phyloP scores from a whole-genome alignment of 2,329 filamentous ascomycete genomes.

The Malbranchea zuffiana region DNA sequence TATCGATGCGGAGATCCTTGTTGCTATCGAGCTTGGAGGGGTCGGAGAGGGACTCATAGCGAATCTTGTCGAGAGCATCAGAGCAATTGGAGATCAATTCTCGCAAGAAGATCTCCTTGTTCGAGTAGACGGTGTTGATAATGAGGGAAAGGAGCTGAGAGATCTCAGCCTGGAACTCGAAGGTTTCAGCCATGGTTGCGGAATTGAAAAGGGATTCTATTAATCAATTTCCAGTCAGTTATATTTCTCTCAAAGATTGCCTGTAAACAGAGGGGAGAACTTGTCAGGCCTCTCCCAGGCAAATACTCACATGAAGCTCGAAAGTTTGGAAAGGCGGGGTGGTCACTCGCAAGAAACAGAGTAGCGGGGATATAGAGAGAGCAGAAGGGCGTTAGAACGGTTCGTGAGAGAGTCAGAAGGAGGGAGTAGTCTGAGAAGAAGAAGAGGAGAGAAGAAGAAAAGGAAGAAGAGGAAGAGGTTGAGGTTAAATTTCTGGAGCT shows the following conservation, averaged over 20 bases:
- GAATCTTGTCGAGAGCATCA: slow-evolving; percentile 99
- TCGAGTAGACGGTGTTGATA: slow-evolving; percentile 99
- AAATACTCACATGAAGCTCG: slow-evolving; percentile 9
- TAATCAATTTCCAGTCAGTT: slow-evolving; percentile 1
- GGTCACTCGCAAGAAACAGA: slow-evolving; percentile 8
- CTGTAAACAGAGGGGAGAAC: background rate
- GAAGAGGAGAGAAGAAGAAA: slow-evolving; percentile 13
- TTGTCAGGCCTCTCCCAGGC: slow-evolving; percentile 9
- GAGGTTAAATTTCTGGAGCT: slow-evolving; percentile 11
- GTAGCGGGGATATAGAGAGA: slow-evolving; percentile 11
- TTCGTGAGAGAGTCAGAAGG: slow-evolving; percentile 15
- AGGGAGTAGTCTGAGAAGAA: slow-evolving; percentile 17
- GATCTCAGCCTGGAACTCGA: slow-evolving; percentile 99
- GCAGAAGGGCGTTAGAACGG: too few species aligned
- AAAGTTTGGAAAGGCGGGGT: slow-evolving; percentile 8
- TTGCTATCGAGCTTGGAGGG: slow-evolving; percentile 91
- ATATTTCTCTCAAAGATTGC: background rate
- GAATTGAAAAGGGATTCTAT: slow-evolving; percentile 16
- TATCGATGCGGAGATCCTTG: slow-evolving; percentile 98
- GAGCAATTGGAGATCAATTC: slow-evolving; percentile 97
- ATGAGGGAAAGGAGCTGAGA: slow-evolving; percentile 99
- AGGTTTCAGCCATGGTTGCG: slow-evolving; percentile 83
- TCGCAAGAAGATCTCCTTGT: slow-evolving; percentile 99
- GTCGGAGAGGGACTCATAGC: slow-evolving; percentile 96
- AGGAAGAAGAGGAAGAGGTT: slow-evolving; percentile 14